phyloP scores from a whole-genome alignment of 163 green algal species.

The Chloromonas sp. region DNA sequence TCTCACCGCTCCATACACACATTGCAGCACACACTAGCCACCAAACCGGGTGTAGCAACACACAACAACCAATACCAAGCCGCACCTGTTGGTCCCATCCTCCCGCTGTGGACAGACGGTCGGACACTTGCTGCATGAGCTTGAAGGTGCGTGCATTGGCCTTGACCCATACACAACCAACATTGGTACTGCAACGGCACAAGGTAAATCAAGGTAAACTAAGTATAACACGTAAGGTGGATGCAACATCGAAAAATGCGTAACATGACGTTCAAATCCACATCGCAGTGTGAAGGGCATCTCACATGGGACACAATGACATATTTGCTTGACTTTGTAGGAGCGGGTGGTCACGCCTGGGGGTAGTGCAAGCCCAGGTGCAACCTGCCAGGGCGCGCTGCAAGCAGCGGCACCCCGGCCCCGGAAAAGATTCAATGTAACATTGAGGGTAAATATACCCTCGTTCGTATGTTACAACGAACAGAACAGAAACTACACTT shows the following conservation, averaged over 20 bases:
- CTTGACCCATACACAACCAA: slow-evolving; percentile 29
- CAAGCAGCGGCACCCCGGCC: too few species aligned
- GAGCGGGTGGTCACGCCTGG: too few species aligned
- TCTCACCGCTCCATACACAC: too few species aligned
- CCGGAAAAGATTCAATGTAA: too few species aligned
- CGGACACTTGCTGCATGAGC: slow-evolving; percentile 29
- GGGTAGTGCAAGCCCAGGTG: too few species aligned
- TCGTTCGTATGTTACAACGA: not conserved
- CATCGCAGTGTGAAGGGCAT: too few species aligned
- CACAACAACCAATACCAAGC: not conserved
- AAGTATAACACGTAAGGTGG: too few species aligned
- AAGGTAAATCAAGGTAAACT: too few species aligned
- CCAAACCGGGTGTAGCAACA: not conserved
- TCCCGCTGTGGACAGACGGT: slow-evolving; percentile 14
- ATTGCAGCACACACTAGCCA: too few species aligned
- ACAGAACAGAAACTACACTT: slow-evolving; percentile 97
- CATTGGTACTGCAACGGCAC: slow-evolving; percentile 29
- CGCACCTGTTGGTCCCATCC: slow-evolving; percentile 40
- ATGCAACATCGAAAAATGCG: not conserved
- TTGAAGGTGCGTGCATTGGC: slow-evolving; percentile 24
- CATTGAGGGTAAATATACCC: too few species aligned
- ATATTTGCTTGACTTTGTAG: not conserved
- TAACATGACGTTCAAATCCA: not conserved
- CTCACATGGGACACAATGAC: too few species aligned
- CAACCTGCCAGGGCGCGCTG: too few species aligned